A percentile compares a stretch with the other conserved stretches of the same genome.
These are phyloP conservation scores for Cryptococcus amylolentus DNA, from an alignment of 1,284 basidiomycete species.

Conservation along the genomic window DNA sequence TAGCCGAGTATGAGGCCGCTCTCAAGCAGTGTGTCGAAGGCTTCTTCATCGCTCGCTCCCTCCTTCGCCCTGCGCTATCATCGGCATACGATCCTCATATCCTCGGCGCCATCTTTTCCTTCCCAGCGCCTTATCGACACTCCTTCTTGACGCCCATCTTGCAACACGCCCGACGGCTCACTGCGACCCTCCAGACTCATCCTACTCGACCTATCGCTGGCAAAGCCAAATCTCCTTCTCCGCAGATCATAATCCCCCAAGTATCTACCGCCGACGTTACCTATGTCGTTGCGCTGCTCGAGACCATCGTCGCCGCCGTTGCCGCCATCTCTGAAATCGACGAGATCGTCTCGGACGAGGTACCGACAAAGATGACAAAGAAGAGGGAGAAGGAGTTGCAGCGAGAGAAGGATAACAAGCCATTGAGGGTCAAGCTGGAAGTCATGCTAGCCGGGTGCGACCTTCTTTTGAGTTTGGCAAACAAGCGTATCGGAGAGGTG, in stretches of 20 bases:
- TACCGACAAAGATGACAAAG: background rate
- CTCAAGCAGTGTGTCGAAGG: constrained; percentile 12
- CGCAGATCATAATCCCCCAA: background rate
- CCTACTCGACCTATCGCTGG: constrained; percentile 9
- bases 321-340: background rate
- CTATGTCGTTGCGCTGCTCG: constrained; percentile 1
- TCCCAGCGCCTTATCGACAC: constrained; percentile 1
- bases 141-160: constrained; percentile 16
- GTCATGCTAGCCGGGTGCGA: constrained; percentile 21
- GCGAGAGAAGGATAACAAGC: constrained; percentile 13
- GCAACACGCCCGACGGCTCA: constrained; percentile 6
- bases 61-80: background rate
- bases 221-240: background rate
- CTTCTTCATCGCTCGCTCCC: constrained; percentile 7
- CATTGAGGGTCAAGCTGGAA: constrained; percentile 24
- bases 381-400: constrained; percentile 9
- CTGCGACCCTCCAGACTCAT: constrained; percentile 12
- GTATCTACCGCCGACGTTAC: background rate
- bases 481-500: constrained; percentile 18
- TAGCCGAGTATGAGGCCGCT: constrained; percentile 2
- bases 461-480: constrained; percentile 27
- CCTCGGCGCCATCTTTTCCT: constrained; percentile 18
- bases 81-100: constrained; percentile 12
- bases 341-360: background rate
- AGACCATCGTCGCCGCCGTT: constrained; percentile 1